Conservation (phyloP, 768 basidiomycete species). For the Sporobolomyces pararoseus region DNA sequence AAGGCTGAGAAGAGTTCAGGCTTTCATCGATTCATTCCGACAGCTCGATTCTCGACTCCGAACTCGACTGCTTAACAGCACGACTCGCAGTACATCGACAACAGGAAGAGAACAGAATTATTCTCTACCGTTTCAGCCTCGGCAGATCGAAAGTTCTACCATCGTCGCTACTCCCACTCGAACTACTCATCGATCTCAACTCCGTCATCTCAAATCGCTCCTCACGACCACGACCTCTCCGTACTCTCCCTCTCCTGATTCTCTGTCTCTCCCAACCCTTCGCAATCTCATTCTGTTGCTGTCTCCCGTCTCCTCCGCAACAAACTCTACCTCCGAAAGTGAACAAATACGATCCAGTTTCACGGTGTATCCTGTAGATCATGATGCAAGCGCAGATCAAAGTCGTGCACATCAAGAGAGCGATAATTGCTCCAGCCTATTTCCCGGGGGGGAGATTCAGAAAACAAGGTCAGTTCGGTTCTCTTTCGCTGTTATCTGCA, state of each 20-base stretch:
- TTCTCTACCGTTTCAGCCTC: not conserved
- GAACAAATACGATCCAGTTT: slow-evolving; percentile 20
- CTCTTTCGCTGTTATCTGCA: too few relatives aligned
- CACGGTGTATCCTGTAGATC: slow-evolving; percentile 9
- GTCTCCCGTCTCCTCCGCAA: not conserved
- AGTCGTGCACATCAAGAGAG: slow-evolving; percentile 16
- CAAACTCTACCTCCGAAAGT: slow-evolving; percentile 20
- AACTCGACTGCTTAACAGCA: too few relatives aligned
- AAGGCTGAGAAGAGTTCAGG: slow-evolving; percentile 7
- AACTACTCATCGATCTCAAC: not conserved
- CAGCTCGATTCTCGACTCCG: too few relatives aligned
- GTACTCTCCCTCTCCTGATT: not conserved
- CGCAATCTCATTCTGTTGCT: slow-evolving; percentile 3
- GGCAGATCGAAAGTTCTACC: slow-evolving; percentile 3
- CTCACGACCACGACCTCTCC: not conserved
- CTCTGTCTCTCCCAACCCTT: slow-evolving; percentile 11
- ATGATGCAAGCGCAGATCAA: slow-evolving; percentile 18
- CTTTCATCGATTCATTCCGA: too few relatives aligned
- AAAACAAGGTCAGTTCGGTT: too few relatives aligned
- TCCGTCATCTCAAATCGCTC: not conserved
- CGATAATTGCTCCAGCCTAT: slow-evolving; percentile 14
- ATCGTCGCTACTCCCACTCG: not conserved
- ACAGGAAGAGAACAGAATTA: too few relatives aligned
- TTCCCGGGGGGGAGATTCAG: not conserved
- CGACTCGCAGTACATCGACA: too few relatives aligned